Evolutionary conservation across 257 asterid species (phyloP), one percentile per base, ranked within the genome.

Genomic region (Nicotiana paniculata): DNA sequence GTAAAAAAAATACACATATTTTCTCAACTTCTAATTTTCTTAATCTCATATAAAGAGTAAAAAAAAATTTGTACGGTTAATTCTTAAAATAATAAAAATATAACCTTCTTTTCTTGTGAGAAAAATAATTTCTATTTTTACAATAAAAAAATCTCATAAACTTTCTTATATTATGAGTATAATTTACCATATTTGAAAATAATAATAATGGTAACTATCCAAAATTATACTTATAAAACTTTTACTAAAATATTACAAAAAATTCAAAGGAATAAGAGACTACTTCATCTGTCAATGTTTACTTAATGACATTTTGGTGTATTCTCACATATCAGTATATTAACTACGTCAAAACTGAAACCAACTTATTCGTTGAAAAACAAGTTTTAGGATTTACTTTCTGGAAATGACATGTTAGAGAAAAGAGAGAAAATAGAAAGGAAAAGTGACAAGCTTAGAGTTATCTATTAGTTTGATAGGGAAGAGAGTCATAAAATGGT

Each of bases 241-340:
- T 21, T 21, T 21, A 21, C 24, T 21, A 21, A 21, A 21, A 21
- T 21, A 21, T 21, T 21, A 21, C 24, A 21, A 21, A 81, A 1
- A 98, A 93, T 68, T 97, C 94, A 85, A 91, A 91, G 83, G 99
- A 94, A 92, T 61, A 97, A 21, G n/a, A 43, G 12, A 72, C 12
- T 72, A 26, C 78, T 43, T 72, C 5, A 32, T 46, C 13, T 72
- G 13, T 72, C 78, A 17, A 72, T 16, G 17, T 74, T 74, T 21
- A 24, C 79, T 48, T 74, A 46, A 26, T 74, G 15, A 53, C 58
- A 0, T 61, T 26, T 75, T 75, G 63, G 43, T 75, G n/a, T 28
- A 64, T 64, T 43, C 62, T 48, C 26, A 13, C 43, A 75, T 51
- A 51, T 75, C 46, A 51, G 43, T 46, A 21, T 21, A 72, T 72